Conservation (phyloP, 1,284 basidiomycete species). For the Tausonia pullulans region DNA sequence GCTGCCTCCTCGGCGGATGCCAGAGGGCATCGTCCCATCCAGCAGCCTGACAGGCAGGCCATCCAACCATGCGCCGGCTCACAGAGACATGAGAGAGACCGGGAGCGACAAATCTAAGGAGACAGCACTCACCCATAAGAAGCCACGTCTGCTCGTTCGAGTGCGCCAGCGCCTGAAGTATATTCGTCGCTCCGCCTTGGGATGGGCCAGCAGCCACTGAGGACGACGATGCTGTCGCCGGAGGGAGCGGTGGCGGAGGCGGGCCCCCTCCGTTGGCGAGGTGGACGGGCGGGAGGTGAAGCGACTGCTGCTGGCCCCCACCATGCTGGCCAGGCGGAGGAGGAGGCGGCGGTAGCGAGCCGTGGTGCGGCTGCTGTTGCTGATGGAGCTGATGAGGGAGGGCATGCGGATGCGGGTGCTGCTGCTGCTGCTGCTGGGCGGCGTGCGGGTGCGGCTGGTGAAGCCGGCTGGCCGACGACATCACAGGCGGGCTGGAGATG, state of each 20-base stretch:
- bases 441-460: background rate
- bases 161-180: slow-evolving; percentile 42
- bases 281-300: slow-evolving; percentile 19
- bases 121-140: slow-evolving; percentile 55
- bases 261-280: slow-evolving; percentile 12
- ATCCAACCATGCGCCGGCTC: too few relatives aligned
- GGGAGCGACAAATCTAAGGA: background rate
- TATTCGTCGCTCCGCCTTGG: slow-evolving; percentile 10
- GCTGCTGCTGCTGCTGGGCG: slow-evolving; percentile 12
- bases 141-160: slow-evolving; percentile 91
- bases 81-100: background rate
- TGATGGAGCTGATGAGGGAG: slow-evolving; percentile 15
- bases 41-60: too few relatives aligned
- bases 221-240: background rate
- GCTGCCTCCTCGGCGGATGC: too few relatives aligned
- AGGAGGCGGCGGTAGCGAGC: slow-evolving; percentile 16
- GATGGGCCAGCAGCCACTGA: background rate
- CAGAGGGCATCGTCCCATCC: too few relatives aligned
- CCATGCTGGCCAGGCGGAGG: slow-evolving; percentile 17
- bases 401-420: too few relatives aligned
- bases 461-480: too few relatives aligned
- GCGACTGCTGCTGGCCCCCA: slow-evolving; percentile 14
- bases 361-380: slow-evolving; percentile 13
- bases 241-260: background rate
- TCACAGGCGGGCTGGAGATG: too few relatives aligned